Evolutionary conservation across 441 rosid species (phyloP).

Genomic region (Populus hybrid): DNA sequence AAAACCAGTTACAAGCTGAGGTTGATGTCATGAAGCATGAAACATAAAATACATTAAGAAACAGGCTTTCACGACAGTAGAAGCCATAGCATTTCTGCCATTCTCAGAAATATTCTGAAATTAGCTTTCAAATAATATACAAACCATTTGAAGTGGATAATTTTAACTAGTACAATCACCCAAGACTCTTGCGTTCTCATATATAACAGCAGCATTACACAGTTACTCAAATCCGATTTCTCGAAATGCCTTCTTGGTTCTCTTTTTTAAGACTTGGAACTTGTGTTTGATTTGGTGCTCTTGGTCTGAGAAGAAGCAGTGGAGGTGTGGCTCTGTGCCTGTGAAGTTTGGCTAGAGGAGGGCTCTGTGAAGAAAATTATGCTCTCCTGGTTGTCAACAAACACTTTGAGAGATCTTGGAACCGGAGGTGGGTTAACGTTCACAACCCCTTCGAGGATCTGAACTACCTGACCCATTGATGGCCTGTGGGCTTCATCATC

Average conservation of each 20-base stretch:
- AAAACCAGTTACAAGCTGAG: too few species aligned
- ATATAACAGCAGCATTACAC: too few species aligned
- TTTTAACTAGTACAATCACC: too few species aligned
- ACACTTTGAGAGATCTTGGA: conserved; percentile 53
- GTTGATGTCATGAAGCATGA: too few species aligned
- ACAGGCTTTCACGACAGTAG: too few species aligned
- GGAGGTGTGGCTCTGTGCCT: conserved; percentile 27
- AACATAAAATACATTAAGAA: too few species aligned
- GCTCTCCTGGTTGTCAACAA: conserved; percentile 39
- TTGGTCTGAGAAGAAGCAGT: conserved; percentile 30
- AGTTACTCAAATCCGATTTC: too few species aligned
- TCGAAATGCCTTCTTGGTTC: neutral
- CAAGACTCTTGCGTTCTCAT: too few species aligned
- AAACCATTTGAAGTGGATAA: too few species aligned
- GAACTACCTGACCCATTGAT: conserved; percentile 77
- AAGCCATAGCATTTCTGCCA: neutral
- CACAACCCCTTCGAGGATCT: conserved; percentile 67
- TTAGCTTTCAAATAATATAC: too few species aligned
- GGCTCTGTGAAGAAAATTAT: conserved; percentile 59
- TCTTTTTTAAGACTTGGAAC: conserved; percentile 14
- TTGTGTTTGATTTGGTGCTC: conserved; percentile 22
- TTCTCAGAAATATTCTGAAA: too few species aligned
- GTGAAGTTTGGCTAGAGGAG: conserved; percentile 37
- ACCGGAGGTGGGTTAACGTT: conserved; percentile 47
- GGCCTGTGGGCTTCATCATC: conserved; percentile 64